These are phyloP conservation scores for Tylopilus sp. DNA, from an alignment of 768 basidiomycete species.

Conservation along the genomic window DNA sequence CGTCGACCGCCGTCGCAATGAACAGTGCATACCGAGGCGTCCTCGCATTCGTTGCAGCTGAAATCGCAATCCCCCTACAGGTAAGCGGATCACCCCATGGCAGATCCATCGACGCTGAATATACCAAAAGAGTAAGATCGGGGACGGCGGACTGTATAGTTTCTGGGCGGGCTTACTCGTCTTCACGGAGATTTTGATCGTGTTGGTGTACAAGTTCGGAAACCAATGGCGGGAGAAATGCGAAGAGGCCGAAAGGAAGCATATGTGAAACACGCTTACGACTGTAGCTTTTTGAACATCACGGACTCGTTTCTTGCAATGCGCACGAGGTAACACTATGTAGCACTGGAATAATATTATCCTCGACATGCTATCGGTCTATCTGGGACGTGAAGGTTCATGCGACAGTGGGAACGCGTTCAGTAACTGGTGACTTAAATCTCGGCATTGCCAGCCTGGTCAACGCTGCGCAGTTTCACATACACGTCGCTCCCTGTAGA, in stretches of 20 bases:
- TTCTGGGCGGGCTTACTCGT: slow-evolving; percentile 52
- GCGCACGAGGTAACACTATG: background rate
- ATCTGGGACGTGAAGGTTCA: background rate
- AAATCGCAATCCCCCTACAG: slow-evolving; percentile 78
- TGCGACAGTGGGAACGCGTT: background rate
- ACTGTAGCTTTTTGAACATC: background rate
- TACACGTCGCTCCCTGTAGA: slow-evolving; percentile 48
- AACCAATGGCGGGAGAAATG: slow-evolving; percentile 53
- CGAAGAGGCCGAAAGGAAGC: slow-evolving; percentile 39
- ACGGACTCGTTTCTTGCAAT: background rate
- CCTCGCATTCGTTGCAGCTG: slow-evolving; percentile 64
- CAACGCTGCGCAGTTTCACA: slow-evolving; percentile 51
- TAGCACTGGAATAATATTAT: background rate
- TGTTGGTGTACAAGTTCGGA: slow-evolving; percentile 60
- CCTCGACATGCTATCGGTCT: background rate
- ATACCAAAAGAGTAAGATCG: slow-evolving; percentile 16
- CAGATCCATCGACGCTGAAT: background rate
- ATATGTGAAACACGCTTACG: background rate
- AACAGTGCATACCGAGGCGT: slow-evolving; percentile 76
- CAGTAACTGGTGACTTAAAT: slow-evolving; percentile 29
- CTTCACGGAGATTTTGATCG: slow-evolving; percentile 48
- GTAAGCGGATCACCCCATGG: background rate
- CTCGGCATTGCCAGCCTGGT: slow-evolving; percentile 49
- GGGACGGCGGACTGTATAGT: slow-evolving; percentile 31
- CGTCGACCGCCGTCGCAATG: slow-evolving; percentile 69